Evolutionary conservation across 805 yeast genomes (phyloP).

Genomic region (Pichia kluyveri): DNA sequence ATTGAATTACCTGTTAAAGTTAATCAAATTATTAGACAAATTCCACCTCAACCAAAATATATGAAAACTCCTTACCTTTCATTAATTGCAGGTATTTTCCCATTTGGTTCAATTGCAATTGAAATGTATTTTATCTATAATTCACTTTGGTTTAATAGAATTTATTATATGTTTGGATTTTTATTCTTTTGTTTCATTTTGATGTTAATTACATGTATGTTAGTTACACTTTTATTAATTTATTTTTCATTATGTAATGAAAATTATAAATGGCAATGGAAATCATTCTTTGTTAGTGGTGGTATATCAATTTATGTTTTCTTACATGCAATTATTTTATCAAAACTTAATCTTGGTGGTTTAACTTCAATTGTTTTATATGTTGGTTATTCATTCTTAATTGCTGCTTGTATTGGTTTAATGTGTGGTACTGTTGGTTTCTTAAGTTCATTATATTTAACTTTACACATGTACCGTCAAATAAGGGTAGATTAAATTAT

Average conservation of each 20-base stretch:
- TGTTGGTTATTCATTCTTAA: slow-evolving; percentile 70
- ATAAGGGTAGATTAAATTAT: slow-evolving; percentile 63
- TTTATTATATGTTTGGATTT: slow-evolving; percentile 97
- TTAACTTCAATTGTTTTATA: slow-evolving; percentile 70
- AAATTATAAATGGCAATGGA: slow-evolving; percentile 98
- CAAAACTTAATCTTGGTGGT: slow-evolving; percentile 63
- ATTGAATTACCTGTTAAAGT: slow-evolving; percentile 64
- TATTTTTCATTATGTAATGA: slow-evolving; percentile 84
- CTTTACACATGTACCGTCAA: slow-evolving; percentile 70
- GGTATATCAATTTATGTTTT: slow-evolving; percentile 83
- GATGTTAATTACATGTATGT: slow-evolving; percentile 71
- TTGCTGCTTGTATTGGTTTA: slow-evolving; percentile 63
- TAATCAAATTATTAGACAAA: slow-evolving; percentile 93
- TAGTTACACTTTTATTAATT: slow-evolving; percentile 71
- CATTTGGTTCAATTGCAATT: slow-evolving; percentile 90
- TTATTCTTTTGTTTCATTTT: slow-evolving; percentile 79
- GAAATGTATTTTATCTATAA: slow-evolving; percentile 89
- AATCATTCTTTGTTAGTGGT: slow-evolving; percentile 77
- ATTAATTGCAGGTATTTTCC: slow-evolving; percentile 80
- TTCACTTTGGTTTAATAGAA: slow-evolving; percentile 87
- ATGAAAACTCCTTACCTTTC: slow-evolving; percentile 59
- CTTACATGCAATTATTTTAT: slow-evolving; percentile 69
- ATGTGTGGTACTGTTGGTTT: slow-evolving; percentile 88
- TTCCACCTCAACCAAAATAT: slow-evolving; percentile 86
- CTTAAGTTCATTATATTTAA: slow-evolving; percentile 61